A percentile compares a stretch with the other conserved stretches of the same genome.
Conservation (phyloP, 1,284 basidiomycete species). For the Malassezia pachydermatis region DNA sequence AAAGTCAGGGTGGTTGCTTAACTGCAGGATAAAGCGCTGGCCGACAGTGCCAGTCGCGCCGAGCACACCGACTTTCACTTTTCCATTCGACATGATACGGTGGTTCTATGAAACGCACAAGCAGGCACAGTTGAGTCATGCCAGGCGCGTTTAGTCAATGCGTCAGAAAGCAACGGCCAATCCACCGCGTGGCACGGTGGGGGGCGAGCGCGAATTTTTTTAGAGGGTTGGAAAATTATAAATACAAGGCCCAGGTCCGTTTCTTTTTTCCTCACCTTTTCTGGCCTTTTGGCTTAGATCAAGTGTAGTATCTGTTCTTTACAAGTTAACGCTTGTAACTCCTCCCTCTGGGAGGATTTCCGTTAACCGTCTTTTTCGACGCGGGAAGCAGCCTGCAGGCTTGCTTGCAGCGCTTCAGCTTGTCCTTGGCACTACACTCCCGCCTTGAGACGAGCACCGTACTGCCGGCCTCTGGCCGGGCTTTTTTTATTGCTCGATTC, state of each 20-base stretch:
- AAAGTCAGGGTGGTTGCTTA: conserved; percentile 84
- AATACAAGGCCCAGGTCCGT: background rate
- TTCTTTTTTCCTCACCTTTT: conserved; percentile 21
- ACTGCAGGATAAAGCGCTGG: conserved; percentile 68
- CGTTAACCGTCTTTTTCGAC: conserved; percentile 26
- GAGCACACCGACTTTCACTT: conserved; percentile 77
- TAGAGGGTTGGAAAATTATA: conserved; percentile 8
- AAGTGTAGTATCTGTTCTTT: conserved; percentile 38
- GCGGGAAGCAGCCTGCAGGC: conserved; percentile 16
- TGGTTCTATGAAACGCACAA: background rate
- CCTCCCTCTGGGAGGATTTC: conserved; percentile 21
- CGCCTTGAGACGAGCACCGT: conserved; percentile 26
- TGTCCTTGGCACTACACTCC: conserved; percentile 27
- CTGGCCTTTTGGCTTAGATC: conserved; percentile 35
- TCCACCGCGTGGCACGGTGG: background rate
- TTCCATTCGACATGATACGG: conserved; percentile 12
- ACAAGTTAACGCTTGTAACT: conserved; percentile 27
- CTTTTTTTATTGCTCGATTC: conserved; percentile 3
- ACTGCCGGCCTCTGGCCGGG: conserved; percentile 7
- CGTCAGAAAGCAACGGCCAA: conserved; percentile 11
- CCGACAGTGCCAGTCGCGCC: conserved; percentile 71
- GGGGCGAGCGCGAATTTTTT: conserved; percentile 1
- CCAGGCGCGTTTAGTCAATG: conserved; percentile 4
- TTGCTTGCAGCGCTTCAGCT: conserved; percentile 22
- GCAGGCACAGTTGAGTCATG: background rate